These are phyloP conservation scores for Populus pruinosa DNA, from an alignment of 345 rosid genomes.

Conservation along the genomic window DNA sequence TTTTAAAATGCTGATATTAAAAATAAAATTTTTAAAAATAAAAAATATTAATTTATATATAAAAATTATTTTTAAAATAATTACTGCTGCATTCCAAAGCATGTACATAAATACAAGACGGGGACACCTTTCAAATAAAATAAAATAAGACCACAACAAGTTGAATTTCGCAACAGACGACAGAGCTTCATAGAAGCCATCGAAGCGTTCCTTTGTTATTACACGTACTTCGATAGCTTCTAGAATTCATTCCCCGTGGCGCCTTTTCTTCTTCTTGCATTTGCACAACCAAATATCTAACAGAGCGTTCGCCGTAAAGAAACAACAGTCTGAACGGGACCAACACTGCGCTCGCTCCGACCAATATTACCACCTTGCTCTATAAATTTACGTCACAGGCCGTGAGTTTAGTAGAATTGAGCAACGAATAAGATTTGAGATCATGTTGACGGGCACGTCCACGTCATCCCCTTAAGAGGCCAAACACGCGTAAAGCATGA, in stretches of 20 bases:
- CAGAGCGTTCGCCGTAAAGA: background rate
- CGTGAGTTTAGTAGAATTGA: background rate
- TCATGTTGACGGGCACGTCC: conserved; percentile 40
- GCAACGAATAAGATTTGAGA: background rate
- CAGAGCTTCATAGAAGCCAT: conserved; percentile 8
- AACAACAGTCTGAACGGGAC: background rate
- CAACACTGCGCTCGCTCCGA: background rate
- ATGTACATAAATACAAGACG: no score
- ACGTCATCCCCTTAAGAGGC: conserved; percentile 48
- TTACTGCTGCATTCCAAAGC: no score
- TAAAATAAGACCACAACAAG: background rate
- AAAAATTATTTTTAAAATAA: no score
- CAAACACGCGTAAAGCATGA: conserved; percentile 53
- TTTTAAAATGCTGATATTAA: no score
- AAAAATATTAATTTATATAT: no score
- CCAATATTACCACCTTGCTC: background rate
- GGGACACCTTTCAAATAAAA: no score
- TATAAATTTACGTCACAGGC: background rate
- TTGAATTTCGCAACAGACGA: background rate
- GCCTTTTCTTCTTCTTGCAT: background rate
- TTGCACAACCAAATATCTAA: background rate
- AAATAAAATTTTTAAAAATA: no score
- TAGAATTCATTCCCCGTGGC: background rate
- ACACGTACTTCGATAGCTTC: conserved; percentile 15
- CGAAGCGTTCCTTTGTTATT: background rate